phyloP scores from a whole-genome alignment of 371 early-diverging fungal species.

The Mortierella sp. region DNA sequence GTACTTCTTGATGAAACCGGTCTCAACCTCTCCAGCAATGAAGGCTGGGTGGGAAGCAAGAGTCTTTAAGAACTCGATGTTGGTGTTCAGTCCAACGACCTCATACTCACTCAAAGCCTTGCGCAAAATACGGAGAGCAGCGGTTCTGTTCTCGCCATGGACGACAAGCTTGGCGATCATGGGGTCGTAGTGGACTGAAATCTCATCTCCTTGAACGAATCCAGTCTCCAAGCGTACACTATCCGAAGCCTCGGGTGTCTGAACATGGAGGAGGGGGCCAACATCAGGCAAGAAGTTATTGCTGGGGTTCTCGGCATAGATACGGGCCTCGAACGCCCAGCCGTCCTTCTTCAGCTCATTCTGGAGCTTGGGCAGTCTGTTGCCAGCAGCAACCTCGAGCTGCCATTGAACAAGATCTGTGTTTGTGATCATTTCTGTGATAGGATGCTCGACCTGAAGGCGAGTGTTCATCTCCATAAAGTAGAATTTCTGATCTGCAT shows the following conservation, averaged over 20 bases:
- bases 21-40: slow-evolving; percentile 91
- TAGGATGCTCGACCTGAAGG: slow-evolving; percentile 97
- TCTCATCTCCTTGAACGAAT: slow-evolving; percentile 91
- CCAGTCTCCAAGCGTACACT: slow-evolving; percentile 93
- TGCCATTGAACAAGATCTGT: slow-evolving; percentile 97
- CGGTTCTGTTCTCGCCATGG: slow-evolving; percentile 85
- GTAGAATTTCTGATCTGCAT: slow-evolving; percentile 89
- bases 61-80: slow-evolving; percentile 89
- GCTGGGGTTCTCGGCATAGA: slow-evolving; percentile 97
- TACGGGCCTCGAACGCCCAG: slow-evolving; percentile 97
- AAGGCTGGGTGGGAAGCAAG: slow-evolving; percentile 88
- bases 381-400: slow-evolving; percentile 90
- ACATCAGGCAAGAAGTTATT: slow-evolving; percentile 95
- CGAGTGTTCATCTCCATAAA: slow-evolving; percentile 99
- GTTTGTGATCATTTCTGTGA: slow-evolving; percentile 96
- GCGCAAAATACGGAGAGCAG: slow-evolving; percentile 85
- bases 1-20: slow-evolving; percentile 88
- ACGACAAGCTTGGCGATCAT: slow-evolving; percentile 98
- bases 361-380: slow-evolving; percentile 81
- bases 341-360: slow-evolving; percentile 79
- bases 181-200: slow-evolving; percentile 95
- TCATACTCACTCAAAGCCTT: slow-evolving; percentile 88
- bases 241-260: slow-evolving; percentile 72
- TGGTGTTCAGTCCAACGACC: slow-evolving; percentile 92
- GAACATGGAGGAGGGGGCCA: slow-evolving; percentile 85